Evolutionary conservation across 1,139 yeast genomes (phyloP).

Genomic region (Candida sp.): DNA sequence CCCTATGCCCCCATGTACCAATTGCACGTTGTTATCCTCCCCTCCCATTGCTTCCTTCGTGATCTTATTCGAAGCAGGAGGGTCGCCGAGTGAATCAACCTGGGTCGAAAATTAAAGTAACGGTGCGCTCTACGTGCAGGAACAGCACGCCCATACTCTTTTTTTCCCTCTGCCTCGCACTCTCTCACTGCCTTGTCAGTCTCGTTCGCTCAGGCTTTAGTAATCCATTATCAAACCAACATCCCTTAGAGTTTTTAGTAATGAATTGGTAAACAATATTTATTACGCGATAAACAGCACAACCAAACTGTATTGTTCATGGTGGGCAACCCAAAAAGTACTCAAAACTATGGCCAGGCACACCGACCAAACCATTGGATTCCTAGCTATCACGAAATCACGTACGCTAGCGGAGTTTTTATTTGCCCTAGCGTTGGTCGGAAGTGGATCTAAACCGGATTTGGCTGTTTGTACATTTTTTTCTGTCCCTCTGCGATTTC

Average conservation of each 20-base stretch:
- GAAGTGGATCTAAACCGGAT: constrained; percentile 1
- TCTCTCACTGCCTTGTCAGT: not conserved
- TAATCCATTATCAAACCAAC: constrained; percentile 2
- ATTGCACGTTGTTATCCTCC: no score
- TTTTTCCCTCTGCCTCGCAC: not conserved
- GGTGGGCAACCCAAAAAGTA: no score
- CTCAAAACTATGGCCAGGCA: no score
- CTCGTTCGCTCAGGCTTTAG: not conserved
- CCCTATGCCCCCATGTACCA: no score
- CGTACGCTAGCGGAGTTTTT: no score
- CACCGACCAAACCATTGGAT: no score
- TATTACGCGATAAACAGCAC: not conserved
- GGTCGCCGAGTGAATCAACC: not conserved
- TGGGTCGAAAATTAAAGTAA: not conserved
- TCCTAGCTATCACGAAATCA: no score
- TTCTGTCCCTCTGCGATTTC: not conserved
- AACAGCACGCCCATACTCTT: not conserved
- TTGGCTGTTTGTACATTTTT: not conserved
- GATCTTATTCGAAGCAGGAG: no score
- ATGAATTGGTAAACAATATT: constrained; percentile 3
- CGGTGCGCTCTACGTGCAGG: constrained; percentile 1
- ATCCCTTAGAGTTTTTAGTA: constrained; percentile 3
- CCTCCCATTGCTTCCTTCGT: no score
- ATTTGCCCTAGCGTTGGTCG: not conserved
- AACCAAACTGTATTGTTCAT: no score